Evolutionary conservation across 345 rosid species (phyloP).

Genomic region (Gossypium australe): DNA sequence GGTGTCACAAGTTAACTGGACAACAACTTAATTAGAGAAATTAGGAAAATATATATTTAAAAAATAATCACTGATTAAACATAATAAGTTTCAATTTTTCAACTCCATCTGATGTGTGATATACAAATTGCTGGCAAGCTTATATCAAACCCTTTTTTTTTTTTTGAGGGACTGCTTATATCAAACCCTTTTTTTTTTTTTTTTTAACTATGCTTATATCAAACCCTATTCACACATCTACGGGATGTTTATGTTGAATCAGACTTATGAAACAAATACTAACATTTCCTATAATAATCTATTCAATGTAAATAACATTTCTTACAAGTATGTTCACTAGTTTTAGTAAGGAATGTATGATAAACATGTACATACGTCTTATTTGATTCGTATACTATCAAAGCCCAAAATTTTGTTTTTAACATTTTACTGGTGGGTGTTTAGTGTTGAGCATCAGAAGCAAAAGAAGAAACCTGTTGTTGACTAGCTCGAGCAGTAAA

Average conservation of each 20-base stretch:
- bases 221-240: too few species aligned
- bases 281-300: neutral
- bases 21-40: too few species aligned
- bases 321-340: neutral
- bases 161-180: too few species aligned
- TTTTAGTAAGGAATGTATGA: neutral
- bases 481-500: conserved; percentile 36
- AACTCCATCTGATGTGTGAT: neutral
- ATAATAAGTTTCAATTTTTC: neutral
- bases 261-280: too few species aligned
- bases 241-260: too few species aligned
- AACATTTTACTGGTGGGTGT: neutral
- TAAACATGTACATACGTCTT: neutral
- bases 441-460: conserved; percentile 24
- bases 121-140: neutral
- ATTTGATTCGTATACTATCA: neutral
- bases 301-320: neutral
- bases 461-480: conserved; percentile 19
- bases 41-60: too few species aligned
- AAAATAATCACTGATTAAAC: too few species aligned
- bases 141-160: neutral
- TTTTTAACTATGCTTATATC: too few species aligned
- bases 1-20: too few species aligned
- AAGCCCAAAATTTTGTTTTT: too few species aligned
- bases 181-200: too few species aligned